Conservation (phyloP, 768 basidiomycete genomes). For the Lenzites betulinus region DNA sequence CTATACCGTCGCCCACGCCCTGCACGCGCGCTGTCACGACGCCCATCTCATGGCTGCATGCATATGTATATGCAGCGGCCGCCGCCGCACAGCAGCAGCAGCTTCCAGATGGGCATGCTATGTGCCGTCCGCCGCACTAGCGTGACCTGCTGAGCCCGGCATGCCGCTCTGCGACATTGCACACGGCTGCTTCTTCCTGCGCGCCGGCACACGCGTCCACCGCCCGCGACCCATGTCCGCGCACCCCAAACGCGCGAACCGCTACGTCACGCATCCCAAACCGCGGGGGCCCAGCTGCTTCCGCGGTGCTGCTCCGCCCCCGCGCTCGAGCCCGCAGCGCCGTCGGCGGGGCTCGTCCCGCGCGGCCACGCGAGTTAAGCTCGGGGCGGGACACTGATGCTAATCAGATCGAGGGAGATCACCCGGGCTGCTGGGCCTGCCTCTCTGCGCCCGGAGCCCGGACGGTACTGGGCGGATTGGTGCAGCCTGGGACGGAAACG, state of each 20-base stretch:
- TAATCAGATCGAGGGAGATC: slow-evolving; percentile 29
- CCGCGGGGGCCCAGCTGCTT: neutral
- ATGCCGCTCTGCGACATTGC: neutral
- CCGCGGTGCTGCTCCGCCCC: slow-evolving; percentile 5
- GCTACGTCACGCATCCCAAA: neutral
- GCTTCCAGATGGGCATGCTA: neutral
- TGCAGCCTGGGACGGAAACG: slow-evolving; percentile 9
- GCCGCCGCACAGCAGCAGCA: neutral
- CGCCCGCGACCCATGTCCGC: slow-evolving; percentile 12
- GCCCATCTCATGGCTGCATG: neutral
- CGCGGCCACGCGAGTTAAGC: slow-evolving; percentile 28
- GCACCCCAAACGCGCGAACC: slow-evolving; percentile 6
- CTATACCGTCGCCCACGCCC: neutral
- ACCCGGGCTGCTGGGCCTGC: slow-evolving; percentile 13
- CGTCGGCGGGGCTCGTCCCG: neutral
- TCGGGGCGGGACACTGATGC: slow-evolving; percentile 18
- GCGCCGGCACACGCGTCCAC: neutral
- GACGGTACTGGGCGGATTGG: slow-evolving; percentile 10
- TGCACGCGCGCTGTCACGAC: neutral
- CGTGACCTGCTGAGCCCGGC: too few species aligned
- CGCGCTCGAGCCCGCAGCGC: neutral
- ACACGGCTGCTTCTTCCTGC: slow-evolving; percentile 2
- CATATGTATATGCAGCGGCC: too few species aligned
- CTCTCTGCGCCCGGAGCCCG: slow-evolving; percentile 6
- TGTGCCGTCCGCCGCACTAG: too few species aligned